phyloP scores from a whole-genome alignment of 768 basidiomycete genomes.

The Leccinum longicurvipes region DNA sequence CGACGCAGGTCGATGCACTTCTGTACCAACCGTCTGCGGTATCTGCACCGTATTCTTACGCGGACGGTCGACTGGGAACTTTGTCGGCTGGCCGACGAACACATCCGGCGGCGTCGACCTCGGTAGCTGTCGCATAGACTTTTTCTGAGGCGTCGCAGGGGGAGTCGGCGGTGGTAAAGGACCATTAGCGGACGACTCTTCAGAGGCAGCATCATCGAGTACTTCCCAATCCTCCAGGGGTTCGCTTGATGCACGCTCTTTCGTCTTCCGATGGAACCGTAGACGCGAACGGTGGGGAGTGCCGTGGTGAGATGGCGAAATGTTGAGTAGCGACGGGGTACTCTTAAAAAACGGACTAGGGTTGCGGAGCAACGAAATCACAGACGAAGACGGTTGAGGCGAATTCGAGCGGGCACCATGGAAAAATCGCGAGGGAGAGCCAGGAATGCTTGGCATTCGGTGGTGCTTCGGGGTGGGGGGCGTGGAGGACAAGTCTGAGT shows the following conservation, averaged over 20 bases:
- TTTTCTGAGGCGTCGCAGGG: conserved; percentile 21
- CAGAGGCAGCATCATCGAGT: conserved; percentile 28
- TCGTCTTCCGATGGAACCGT: conserved; percentile 34
- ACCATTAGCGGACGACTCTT: conserved; percentile 23
- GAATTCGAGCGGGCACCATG: conserved; percentile 28
- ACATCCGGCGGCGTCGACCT: conserved; percentile 9
- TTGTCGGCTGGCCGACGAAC: conserved; percentile 12
- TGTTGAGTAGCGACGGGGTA: conserved; percentile 29
- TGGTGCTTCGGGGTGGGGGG: conserved; percentile 33
- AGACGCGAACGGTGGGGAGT: conserved; percentile 27
- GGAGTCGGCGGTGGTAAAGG: conserved; percentile 20
- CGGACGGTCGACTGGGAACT: conserved; percentile 12
- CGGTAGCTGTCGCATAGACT: conserved; percentile 13
- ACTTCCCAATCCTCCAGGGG: conserved; percentile 34
- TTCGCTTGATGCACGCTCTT: conserved; percentile 33
- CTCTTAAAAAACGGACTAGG: conserved; percentile 36
- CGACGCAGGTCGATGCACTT: conserved; percentile 27
- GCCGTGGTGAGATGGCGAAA: conserved; percentile 33
- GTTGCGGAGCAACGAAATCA: conserved; percentile 33
- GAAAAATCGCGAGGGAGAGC: conserved; percentile 32
- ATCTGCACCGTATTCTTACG: conserved; percentile 28
- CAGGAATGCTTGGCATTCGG: conserved; percentile 29
- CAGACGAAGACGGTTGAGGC: conserved; percentile 34
- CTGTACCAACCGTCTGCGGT: conserved; percentile 13
- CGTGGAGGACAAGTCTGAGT: conserved; percentile 32